Evolutionary conservation across 495 filamentous ascomycete species (phyloP).

Genomic region (Aspergillus conjunctus): DNA sequence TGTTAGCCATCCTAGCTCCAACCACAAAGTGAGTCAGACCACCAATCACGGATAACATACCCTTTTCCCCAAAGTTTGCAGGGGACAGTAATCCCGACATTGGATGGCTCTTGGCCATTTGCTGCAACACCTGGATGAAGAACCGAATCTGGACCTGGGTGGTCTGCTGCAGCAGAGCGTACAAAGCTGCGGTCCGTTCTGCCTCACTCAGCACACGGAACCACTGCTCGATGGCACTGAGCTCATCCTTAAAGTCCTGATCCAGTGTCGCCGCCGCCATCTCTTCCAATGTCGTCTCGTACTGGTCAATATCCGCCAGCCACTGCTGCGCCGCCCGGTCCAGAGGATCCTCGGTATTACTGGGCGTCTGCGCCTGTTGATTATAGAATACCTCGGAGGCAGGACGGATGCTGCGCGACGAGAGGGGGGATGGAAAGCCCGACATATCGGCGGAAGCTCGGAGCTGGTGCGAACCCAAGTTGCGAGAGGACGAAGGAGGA

Average conservation of each 20-base stretch:
- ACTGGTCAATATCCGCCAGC: conserved; percentile 98
- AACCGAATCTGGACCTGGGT: conserved; percentile 99
- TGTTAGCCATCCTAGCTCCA: not conserved
- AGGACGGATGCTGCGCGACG: conserved; percentile 81
- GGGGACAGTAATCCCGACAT: conserved; percentile 96
- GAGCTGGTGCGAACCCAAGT: conserved; percentile 79
- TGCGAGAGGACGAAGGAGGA: conserved; percentile 82
- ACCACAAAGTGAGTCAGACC: not conserved
- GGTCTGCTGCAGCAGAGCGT: conserved; percentile 94
- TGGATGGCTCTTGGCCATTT: conserved; percentile 97
- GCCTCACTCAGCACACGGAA: conserved; percentile 97
- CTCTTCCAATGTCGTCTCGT: conserved; percentile 95
- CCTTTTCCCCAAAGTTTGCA: conserved; percentile 93
- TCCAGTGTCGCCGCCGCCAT: conserved; percentile 98
- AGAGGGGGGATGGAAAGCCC: conserved; percentile 74
- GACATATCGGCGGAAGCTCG: conserved; percentile 98
- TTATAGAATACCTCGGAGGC: conserved; percentile 92
- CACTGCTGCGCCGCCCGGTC: conserved; percentile 97
- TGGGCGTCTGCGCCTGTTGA: conserved; percentile 65
- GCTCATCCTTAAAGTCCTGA: conserved; percentile 99
- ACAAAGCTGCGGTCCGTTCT: conserved; percentile 91
- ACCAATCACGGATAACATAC: conserved; percentile 45
- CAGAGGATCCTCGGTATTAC: conserved; percentile 77
- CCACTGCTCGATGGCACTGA: conserved; percentile 99
- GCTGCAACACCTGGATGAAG: conserved; percentile 97